Base-by-base conservation (phyloP, 164 flowering plant genomes). In the Santalum album region DNA sequence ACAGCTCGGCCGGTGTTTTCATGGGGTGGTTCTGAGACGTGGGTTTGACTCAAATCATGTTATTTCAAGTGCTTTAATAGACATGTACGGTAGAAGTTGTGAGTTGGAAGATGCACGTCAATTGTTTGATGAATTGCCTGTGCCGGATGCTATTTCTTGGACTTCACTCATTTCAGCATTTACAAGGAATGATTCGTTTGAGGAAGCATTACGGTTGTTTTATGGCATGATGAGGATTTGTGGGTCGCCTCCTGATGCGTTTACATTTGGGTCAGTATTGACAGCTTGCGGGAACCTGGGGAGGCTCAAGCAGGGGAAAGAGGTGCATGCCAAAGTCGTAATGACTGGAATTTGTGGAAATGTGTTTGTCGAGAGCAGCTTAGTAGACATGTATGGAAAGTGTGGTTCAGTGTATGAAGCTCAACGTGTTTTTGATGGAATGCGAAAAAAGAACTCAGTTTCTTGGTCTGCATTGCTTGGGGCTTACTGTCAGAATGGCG, bases 311-410 rank as follows among this genome's bases (percentile, higher is more conserved):
- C 96, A 79, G 51, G 96, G 98, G 4, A 86, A 72, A 57, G 75
- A 84, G 64, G 66, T 88, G n/a, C 96, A 91, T 67, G 79, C 73
- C 10, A 76, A 65, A 68, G 76, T 80, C 1, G 29, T 86, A 49
- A 59, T 68, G 0, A 27, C 63, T 21, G 96, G 88, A 22, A 54
- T 76, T 50, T 38, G 62, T 45, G 84, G 78, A 1, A 72, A 88
- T 70, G 82, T 86, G 19, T 73, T 87, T 44, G 86, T 83, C 25
- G 85, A 76, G 65, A 88, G 98, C 61, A 83, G 90, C 57, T 73
- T 88, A 42, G 78, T 91, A 11, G 96, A 91, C 65, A 91, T 91
- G 98, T 91, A 87, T 68, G 90, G 81, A 9, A 91, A 91, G 69
- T 88, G 83, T 59, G 75, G 88, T 20, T 54, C 57, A 7, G 58